phyloP scores from a whole-genome alignment of 169 alveolate genomes.

The Sarcocystis neurona region DNA sequence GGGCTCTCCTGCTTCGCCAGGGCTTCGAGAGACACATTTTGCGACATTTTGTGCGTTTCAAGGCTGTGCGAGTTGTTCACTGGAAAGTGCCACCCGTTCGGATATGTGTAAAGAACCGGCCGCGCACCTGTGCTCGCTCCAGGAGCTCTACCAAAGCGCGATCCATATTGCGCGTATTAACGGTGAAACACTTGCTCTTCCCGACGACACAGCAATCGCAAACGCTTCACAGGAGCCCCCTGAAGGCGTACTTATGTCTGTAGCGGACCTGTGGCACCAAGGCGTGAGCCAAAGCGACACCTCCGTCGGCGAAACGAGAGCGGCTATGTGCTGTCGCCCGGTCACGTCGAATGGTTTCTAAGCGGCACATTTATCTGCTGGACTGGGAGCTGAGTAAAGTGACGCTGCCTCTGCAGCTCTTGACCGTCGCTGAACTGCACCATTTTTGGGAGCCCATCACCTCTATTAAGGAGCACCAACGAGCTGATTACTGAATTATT shows the following conservation, averaged over 20 bases:
- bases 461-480: no score
- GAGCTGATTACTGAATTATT: no score
- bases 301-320: slow-evolving; percentile 42
- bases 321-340: slow-evolving; percentile 64
- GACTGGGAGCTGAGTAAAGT: no score
- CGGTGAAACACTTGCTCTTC: slow-evolving; percentile 18
- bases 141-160: slow-evolving; percentile 65
- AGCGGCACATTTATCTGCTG: no score
- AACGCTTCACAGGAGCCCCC: not conserved
- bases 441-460: no score
- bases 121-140: slow-evolving; percentile 66
- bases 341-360: no score
- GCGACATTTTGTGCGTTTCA: not conserved
- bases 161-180: slow-evolving; percentile 62
- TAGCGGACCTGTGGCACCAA: slow-evolving; percentile 62
- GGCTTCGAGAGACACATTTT: no score
- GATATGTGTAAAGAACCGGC: slow-evolving; percentile 66
- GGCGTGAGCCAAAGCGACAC: slow-evolving; percentile 57
- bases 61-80: slow-evolving; percentile 64
- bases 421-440: no score
- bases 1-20: no score
- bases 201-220: not conserved
- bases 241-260: slow-evolving; percentile 46
- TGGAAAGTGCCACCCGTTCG: slow-evolving; percentile 47
- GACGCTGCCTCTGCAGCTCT: no score